Evolutionary conservation across 352 stramenopile species (phyloP), one percentile per base, ranked within the genome.

Genomic region (Phytophthora idaei): DNA sequence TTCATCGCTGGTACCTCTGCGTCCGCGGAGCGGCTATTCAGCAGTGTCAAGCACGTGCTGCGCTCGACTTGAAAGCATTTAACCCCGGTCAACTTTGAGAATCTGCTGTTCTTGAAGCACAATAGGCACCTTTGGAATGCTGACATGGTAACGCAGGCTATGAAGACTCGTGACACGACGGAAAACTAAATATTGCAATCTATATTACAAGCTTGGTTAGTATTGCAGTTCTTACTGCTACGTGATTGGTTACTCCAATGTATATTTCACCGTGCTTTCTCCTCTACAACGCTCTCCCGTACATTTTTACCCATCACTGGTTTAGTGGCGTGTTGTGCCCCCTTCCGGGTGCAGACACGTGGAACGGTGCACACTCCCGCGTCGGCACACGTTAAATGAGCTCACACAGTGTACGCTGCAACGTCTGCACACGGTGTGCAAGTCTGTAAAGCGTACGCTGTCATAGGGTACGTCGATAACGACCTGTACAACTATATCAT

Each of bases 1-100:
- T 52, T 52, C 12, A 52, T 52, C 4, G 10, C 46, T 8, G 46
- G 46, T 3, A 52, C 46, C 10, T 52, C 46, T 15, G 46, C 27
- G 27, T 52, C 46, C 11, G 46, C 27, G 3, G 46, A 52, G 5
- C 25, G 46, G 12, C 11, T 52, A 3, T 52, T 52, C 15, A 27
- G 46, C 10, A 37, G 27, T 6, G 12, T 27, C 10, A 52, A 52
- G 41, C n/a, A 47, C n/a, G n/a, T 47, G 4, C n/a, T 47, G n/a
- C 41, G 28, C 4, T 52, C 46, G 10, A 37, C 27, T 1, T 1
- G 46, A 36, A 52, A 52, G 25, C 46, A 27, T 2, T 37, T 52
- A 3, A 36, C 25, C 1, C 46, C 46, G 12, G 46, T 39, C 5
- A 37, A 52, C 46, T 52, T 52, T 11, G 27, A 52, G 14, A 52